Evolutionary conservation across 164 flowering plant species (phyloP), one percentile per base, ranked within the genome.

Genomic region (Paratinospora sagittata): DNA sequence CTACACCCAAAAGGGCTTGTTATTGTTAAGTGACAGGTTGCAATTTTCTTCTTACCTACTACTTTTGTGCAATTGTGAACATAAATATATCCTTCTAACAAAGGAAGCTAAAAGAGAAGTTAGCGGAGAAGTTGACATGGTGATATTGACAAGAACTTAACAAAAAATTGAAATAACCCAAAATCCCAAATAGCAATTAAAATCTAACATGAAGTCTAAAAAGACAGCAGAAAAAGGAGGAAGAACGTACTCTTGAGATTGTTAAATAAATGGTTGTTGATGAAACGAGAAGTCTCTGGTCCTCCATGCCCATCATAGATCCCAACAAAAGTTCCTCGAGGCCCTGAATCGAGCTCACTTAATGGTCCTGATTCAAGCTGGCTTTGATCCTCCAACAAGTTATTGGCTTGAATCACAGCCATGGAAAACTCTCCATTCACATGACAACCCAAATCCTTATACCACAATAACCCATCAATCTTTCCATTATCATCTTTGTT

Each of bases 251-350:
- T 85, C 83, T 88, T 88, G 67, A 92, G 74, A 80, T 91, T 77
- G 41, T 75, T 70, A 74, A 90, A 94, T 1, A 94, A 84, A 64
- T 70, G 84, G 3, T 88, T 81, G 64, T 84, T 89, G 17, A 94
- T 78, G 74, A 89, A 91, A 26, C 88, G 83, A 6, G 98, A 78
- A 71, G 95, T 84, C 80, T 94, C 98, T 6, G 98, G 95, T 69
- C 97, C 97, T 74, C 93, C 98, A 84, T 94, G 98, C 27, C 97
- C 98, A 81, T 94, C 98, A 80, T 89, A 94, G 45, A 94, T 71
- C 70, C 97, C 97, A 30, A 94, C 91, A 76, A 87, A 94, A 0
- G 96, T 91, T 23, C 97, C 98, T 37, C 77, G 80, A 34, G 95
- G 97, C 45, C 95, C 95, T 9, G 85, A 80, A 62, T 87, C 91